Percentiles rank a stretch among this genome's conserved stretches.
These are phyloP conservation scores for Erigeron philadelphicus DNA, from an alignment of 140 eudicot genomes.

Conservation along the genomic window DNA sequence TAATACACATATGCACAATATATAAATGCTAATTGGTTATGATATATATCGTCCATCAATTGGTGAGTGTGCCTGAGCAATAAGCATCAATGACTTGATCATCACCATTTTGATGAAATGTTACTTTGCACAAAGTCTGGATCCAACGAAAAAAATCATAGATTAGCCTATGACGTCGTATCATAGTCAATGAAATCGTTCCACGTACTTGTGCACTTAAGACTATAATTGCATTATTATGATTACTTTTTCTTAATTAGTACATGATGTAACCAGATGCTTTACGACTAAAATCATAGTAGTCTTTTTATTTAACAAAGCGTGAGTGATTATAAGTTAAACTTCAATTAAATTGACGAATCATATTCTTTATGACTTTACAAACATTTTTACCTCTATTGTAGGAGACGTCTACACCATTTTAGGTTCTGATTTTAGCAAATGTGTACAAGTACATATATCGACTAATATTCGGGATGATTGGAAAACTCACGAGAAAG, in stretches of 20 bases:
- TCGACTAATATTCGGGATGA: no score
- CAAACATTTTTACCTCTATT: no score
- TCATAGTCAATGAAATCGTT: constrained; percentile 6
- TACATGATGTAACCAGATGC: constrained; percentile 8
- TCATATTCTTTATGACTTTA: no score
- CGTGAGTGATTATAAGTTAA: neutral
- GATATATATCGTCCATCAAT: neutral
- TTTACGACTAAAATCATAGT: constrained; percentile 6
- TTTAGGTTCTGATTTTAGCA: no score
- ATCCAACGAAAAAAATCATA: neutral
- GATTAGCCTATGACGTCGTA: constrained; percentile 10
- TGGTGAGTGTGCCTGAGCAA: neutral
- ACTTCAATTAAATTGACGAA: no score
- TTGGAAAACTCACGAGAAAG: no score
- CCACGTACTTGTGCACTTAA: constrained; percentile 16
- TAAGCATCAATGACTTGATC: neutral
- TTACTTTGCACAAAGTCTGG: constrained; percentile 15
- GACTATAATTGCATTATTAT: constrained; percentile 19
- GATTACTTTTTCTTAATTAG: neutral
- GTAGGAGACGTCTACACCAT: no score
- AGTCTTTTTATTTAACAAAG: neutral
- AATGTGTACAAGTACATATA: no score
- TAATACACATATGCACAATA: no score
- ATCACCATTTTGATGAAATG: neutral
- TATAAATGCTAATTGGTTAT: neutral